Conservation (phyloP, 2,329 filamentous ascomycete species). For the Aspergillus pseudonomiae region DNA sequence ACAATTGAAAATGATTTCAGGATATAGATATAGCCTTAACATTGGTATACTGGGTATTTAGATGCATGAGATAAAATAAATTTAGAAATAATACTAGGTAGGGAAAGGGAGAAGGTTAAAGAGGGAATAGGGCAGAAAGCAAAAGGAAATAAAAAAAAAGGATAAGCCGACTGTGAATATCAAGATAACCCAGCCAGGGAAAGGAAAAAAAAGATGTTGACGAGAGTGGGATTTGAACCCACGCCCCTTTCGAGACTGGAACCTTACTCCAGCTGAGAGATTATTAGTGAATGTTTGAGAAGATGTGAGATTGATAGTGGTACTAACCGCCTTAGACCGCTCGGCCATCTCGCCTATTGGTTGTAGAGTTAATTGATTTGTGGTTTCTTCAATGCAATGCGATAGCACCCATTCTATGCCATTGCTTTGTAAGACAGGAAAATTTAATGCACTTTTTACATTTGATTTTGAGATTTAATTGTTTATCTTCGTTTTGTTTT, state of each 20-base stretch:
- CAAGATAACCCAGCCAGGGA: neutral
- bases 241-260: slow-evolving; percentile 8
- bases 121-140: no score
- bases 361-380: fast-evolving
- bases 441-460: neutral
- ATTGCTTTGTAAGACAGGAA: neutral
- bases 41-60: no score
- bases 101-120: no score
- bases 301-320: no score
- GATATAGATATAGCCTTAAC: no score
- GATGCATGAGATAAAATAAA: no score
- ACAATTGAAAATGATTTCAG: neutral
- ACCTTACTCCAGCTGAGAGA: slow-evolving; percentile 4
- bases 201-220: neutral
- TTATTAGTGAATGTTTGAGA: no score
- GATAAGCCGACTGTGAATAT: no score
- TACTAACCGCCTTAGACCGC: slow-evolving; percentile 1
- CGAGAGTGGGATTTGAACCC: slow-evolving; percentile 8
- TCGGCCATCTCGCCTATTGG: slow-evolving; percentile 5
- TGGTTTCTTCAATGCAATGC: fast-evolving
- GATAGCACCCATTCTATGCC: neutral
- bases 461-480: neutral
- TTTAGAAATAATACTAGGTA: no score
- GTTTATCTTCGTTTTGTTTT: neutral
- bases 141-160: no score